Evolutionary conservation across 1,284 basidiomycete genomes (phyloP), one percentile per base, ranked within the genome.

Genomic region (Tilletia indica): DNA sequence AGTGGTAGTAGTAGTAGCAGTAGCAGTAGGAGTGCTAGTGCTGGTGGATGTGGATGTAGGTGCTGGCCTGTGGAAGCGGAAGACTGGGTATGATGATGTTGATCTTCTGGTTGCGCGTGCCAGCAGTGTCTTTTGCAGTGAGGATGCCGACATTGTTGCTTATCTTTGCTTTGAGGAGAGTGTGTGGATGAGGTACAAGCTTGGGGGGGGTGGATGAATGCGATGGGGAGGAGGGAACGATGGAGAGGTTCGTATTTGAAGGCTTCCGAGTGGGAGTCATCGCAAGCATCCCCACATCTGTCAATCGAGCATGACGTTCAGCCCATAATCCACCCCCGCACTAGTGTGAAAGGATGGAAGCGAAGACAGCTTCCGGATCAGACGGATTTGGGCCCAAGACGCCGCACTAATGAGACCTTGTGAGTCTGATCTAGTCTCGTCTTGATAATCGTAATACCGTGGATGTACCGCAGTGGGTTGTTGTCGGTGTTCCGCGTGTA

Each of bases 51-150:
- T 19, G 61, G 61, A 19, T 64, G 36, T 3, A 4, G 61, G 14
- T 64, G 61, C 9, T 25, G 58, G 61, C 12, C 36, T 36, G 14
- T 64, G 61, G 61, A 64, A 64, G 31, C 61, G 31, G 61, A 64
- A 64, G 61, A 64, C 61, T 31, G 61, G 61, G 61, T 64, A 64
- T 8, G 61, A 16, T 38, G 6, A 14, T 64, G 31, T 19, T 38
- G 31, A 19, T 14, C 31, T 6, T 42, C 16, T 38, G 5, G 31
- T 34, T 64, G 61, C 61, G 31, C 61, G 31, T 64, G 61, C 38
- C 9, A 64, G 61, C 31, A 64, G 61, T 19, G 6, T 36, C 34
- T 64, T 64, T 42, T 64, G 61, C 61, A 64, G 61, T 19, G 61
- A 64, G 2, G 61, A 64, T 3, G 61, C 61, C 8, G 61, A 38